Evolutionary conservation across 345 rosid species (phyloP).

Genomic region (Draba incana): DNA sequence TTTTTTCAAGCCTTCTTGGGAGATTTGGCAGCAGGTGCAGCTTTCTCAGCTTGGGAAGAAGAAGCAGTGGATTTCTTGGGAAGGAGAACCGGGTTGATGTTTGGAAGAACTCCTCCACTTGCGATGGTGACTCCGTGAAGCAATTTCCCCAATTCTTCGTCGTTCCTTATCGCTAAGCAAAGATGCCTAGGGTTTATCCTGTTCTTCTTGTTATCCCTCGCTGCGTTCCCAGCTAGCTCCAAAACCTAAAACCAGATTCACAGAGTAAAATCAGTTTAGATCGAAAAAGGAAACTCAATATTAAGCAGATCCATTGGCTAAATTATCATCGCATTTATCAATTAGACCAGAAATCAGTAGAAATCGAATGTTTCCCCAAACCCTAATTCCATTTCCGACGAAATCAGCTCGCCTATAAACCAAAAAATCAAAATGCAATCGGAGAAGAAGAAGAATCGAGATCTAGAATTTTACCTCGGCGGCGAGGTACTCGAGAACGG

Average conservation of each 20-base stretch:
- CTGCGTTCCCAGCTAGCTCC: slow-evolving; percentile 72
- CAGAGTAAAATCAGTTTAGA: no score
- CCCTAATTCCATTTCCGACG: slow-evolving; percentile 19
- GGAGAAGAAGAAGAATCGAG: slow-evolving; percentile 1
- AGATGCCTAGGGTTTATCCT: slow-evolving; percentile 69
- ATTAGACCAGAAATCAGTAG: no score
- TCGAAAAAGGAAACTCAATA: not conserved
- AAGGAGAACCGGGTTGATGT: slow-evolving; percentile 63
- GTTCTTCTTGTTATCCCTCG: slow-evolving; percentile 71
- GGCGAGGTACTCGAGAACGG: slow-evolving; percentile 80
- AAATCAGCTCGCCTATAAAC: no score
- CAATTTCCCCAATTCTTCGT: slow-evolving; percentile 66
- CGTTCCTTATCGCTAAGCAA: slow-evolving; percentile 60
- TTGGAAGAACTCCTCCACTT: slow-evolving; percentile 69
- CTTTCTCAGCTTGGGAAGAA: slow-evolving; percentile 44
- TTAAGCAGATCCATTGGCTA: not conserved
- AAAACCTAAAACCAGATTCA: slow-evolving; percentile 42
- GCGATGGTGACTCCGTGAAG: slow-evolving; percentile 70
- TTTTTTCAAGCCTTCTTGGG: slow-evolving; percentile 48
- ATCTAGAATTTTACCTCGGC: slow-evolving; percentile 59
- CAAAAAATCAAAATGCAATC: slow-evolving; percentile 16
- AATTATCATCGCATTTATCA: not conserved
- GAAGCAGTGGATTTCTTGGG: slow-evolving; percentile 52
- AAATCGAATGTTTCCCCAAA: not conserved
- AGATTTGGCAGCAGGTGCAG: slow-evolving; percentile 46